Conservation (phyloP, 1,284 basidiomycete genomes). For the Neotropicomus parvogracilis region DNA sequence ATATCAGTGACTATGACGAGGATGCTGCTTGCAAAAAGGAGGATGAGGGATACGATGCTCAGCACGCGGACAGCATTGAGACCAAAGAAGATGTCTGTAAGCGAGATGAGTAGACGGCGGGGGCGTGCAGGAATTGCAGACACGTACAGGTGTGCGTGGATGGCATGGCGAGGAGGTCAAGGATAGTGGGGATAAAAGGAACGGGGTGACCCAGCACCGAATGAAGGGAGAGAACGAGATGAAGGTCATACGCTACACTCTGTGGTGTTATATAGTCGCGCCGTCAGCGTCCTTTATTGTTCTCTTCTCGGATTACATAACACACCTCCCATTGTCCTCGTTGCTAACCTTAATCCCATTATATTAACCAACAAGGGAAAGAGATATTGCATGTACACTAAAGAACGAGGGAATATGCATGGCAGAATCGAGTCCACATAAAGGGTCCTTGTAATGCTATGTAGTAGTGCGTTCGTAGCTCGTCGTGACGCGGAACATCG, state of each 20-base stretch:
- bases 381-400: slow-evolving; percentile 14
- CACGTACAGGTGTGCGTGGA: slow-evolving; percentile 40
- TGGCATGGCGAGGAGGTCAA: slow-evolving; percentile 29
- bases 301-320: slow-evolving; percentile 26
- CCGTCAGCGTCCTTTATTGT: slow-evolving; percentile 27
- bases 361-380: background rate
- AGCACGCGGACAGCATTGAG: slow-evolving; percentile 77
- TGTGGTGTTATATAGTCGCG: slow-evolving; percentile 29
- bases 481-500: slow-evolving; percentile 13
- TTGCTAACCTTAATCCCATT: slow-evolving; percentile 12
- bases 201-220: slow-evolving; percentile 33
- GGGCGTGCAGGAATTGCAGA: background rate
- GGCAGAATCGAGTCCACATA: slow-evolving; percentile 17
- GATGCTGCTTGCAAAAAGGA: slow-evolving; percentile 80
- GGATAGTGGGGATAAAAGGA: slow-evolving; percentile 15
- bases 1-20: slow-evolving; percentile 78
- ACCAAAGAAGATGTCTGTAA: slow-evolving; percentile 66
- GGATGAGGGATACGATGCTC: slow-evolving; percentile 74
- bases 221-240: slow-evolving; percentile 14
- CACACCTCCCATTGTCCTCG: slow-evolving; percentile 25
- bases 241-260: background rate
- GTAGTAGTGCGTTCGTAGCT: slow-evolving; percentile 13
- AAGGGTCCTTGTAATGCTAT: slow-evolving; percentile 17
- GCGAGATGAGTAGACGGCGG: slow-evolving; percentile 2
- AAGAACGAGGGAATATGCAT: slow-evolving; percentile 8